These are phyloP conservation scores for Colletotrichum aenigma DNA, from an alignment of 2,329 filamentous ascomycete species.

Conservation along the genomic window DNA sequence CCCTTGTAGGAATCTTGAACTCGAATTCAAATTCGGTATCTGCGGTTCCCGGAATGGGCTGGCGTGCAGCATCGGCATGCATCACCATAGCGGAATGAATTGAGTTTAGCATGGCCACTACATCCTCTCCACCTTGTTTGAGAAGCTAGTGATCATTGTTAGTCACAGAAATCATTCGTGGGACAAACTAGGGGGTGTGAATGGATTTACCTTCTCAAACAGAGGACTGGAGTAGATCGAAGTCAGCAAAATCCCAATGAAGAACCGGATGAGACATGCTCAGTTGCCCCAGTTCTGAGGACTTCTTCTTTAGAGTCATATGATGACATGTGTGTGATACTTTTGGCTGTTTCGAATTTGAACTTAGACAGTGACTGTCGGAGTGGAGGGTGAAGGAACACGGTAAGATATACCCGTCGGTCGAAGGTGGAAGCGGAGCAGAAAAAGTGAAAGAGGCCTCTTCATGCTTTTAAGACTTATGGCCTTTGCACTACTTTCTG, in stretches of 20 bases:
- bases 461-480: not conserved
- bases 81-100: not conserved
- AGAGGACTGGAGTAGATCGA: not conserved
- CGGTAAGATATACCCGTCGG: not conserved
- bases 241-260: not conserved
- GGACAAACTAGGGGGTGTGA: not conserved
- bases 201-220: not conserved
- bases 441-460: not conserved
- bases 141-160: not conserved
- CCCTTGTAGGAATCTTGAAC: conserved; percentile 8
- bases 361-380: not conserved
- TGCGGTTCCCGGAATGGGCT: not conserved
- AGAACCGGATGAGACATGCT: not conserved
- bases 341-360: not conserved
- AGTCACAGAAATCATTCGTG: not conserved
- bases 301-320: not conserved
- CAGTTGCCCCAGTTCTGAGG: not conserved
- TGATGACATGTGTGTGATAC: not conserved
- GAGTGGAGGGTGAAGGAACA: not conserved
- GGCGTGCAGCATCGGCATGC: not conserved
- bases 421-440: not conserved
- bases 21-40: not conserved
- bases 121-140: not conserved
- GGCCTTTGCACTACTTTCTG: not conserved
- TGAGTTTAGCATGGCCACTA: not conserved